Conservation (phyloP, 371 early-diverging fungal species). For the Rhizopus stolonifer region DNA sequence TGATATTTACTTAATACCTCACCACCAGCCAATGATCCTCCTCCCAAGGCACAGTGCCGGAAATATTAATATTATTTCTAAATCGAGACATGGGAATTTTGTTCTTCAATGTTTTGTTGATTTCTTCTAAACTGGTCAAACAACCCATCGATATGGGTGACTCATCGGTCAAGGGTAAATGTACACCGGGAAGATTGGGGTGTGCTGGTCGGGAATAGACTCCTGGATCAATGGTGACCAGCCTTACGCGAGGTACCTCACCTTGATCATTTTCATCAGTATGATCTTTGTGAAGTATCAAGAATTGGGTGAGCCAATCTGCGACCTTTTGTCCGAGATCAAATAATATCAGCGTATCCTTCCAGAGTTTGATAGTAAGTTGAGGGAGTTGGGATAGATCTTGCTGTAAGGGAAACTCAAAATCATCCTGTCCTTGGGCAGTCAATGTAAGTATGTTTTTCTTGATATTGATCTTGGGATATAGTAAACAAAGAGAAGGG, state of each 20-base stretch:
- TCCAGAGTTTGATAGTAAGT: conserved; percentile 33
- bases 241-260: conserved; percentile 16
- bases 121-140: conserved; percentile 26
- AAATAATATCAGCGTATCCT: conserved; percentile 28
- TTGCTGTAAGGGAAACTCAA: conserved; percentile 35
- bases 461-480: conserved; percentile 22
- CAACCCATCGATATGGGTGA: conserved; percentile 49
- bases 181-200: conserved; percentile 35
- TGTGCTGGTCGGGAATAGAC: conserved; percentile 42
- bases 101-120: conserved; percentile 33
- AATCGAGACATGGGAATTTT: conserved; percentile 43
- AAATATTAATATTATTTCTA: conserved; percentile 43
- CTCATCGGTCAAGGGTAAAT: conserved; percentile 42
- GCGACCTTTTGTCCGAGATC: conserved; percentile 47
- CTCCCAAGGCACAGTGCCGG: conserved; percentile 47
- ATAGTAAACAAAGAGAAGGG: conserved; percentile 35
- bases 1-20: conserved; percentile 15
- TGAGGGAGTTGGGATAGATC: conserved; percentile 21
- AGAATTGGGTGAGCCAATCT: conserved; percentile 35
- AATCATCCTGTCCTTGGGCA: conserved; percentile 19
- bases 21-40: conserved; percentile 52
- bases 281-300: conserved; percentile 27
- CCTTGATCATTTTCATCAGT: conserved; percentile 29
- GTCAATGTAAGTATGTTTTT: conserved; percentile 28
- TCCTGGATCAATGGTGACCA: conserved; percentile 43